Evolutionary conservation across 2,329 filamentous ascomycete genomes (phyloP).

Genomic region (Verticillium longisporum): DNA sequence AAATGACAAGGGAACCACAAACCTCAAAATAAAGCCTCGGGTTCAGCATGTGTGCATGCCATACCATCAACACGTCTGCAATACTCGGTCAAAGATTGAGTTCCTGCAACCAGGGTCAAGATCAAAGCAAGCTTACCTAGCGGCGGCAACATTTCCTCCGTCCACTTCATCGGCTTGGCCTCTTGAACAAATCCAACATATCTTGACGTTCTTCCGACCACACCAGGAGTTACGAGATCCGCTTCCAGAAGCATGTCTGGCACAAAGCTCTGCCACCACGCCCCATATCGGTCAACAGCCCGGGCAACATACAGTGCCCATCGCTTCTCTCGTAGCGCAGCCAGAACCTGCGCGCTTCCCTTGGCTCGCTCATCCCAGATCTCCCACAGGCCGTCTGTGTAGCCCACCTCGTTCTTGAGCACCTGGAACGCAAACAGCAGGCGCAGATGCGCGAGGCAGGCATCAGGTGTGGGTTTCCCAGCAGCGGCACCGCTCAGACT

Average conservation of each 20-base stretch:
- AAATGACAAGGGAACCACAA: neutral
- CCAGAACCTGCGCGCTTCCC: conserved; percentile 25
- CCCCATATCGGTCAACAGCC: conserved; percentile 55
- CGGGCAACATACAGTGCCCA: conserved; percentile 60
- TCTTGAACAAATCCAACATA: conserved; percentile 18
- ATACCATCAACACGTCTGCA: conserved; percentile 63
- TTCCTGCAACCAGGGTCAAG: neutral
- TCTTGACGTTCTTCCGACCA: conserved; percentile 10
- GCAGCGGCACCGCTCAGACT: neutral
- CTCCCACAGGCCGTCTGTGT: conserved; percentile 53
- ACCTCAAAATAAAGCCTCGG: conserved; percentile 55
- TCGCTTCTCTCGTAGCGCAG: conserved; percentile 55
- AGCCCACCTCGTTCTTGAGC: conserved; percentile 53
- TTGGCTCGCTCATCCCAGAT: conserved; percentile 38
- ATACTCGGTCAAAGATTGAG: too few species aligned
- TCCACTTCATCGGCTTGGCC: conserved; percentile 21
- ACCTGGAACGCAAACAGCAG: conserved; percentile 57
- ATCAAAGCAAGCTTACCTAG: conserved; percentile 34
- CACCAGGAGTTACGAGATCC: conserved; percentile 13
- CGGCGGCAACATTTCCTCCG: conserved; percentile 38
- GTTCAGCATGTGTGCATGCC: conserved; percentile 66
- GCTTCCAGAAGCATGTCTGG: conserved; percentile 17
- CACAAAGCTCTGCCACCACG: conserved; percentile 47
- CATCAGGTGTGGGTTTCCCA: neutral
- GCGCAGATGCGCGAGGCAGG: conserved; percentile 48